phyloP scores from a whole-genome alignment of 495 filamentous ascomycete genomes.

The Penicillium diatomitis region DNA sequence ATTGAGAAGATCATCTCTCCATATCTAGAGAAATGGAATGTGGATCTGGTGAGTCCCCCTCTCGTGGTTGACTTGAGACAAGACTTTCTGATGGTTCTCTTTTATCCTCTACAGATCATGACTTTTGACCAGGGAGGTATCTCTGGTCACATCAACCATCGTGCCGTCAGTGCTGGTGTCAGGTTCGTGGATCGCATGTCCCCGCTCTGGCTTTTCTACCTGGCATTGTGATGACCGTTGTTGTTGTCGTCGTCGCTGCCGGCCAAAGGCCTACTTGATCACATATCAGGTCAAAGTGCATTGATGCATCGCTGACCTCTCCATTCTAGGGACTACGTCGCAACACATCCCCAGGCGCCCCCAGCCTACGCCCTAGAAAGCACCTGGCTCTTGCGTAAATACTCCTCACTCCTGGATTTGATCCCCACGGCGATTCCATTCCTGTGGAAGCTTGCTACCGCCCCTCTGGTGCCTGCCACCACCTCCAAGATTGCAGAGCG shows the following conservation, averaged over 20 bases:
- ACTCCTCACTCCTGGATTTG: not conserved
- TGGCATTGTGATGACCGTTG: too few species aligned
- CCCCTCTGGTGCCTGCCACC: not conserved
- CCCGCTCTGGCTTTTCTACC: not conserved
- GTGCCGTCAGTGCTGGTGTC: not conserved
- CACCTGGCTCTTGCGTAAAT: not conserved
- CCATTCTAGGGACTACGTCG: not conserved
- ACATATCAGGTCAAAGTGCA: too few species aligned
- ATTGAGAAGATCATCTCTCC: not conserved
- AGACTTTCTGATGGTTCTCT: not conserved
- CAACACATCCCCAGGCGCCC: not conserved
- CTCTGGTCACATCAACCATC: not conserved
- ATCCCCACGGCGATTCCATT: not conserved
- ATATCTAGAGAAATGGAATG: not conserved
- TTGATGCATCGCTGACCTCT: too few species aligned
- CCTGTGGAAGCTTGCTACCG: not conserved
- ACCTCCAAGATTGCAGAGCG: not conserved
- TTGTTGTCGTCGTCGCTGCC: too few species aligned
- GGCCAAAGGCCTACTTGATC: too few species aligned
- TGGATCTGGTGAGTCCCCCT: not conserved
- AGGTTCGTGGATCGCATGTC: not conserved
- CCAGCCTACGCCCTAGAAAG: not conserved
- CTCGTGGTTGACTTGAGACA: not conserved
- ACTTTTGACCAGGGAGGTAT: not conserved
- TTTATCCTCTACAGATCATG: not conserved